Evolutionary conservation across 2,329 filamentous ascomycete genomes (phyloP).

Genomic region (Myriangium duriaei): DNA sequence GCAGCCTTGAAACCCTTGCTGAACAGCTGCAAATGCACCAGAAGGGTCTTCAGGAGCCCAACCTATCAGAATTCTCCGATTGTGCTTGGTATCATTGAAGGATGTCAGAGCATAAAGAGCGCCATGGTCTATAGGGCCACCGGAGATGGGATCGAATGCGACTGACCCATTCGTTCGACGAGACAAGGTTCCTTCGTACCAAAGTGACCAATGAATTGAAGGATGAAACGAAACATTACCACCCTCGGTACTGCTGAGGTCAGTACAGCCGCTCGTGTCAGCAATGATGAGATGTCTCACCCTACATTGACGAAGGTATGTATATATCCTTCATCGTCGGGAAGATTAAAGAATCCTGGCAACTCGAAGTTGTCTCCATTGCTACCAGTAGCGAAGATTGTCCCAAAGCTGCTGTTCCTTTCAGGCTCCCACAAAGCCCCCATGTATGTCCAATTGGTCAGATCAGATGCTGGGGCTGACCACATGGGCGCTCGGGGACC

Average conservation of each 20-base stretch:
- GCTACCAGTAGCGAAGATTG: slow-evolving; percentile 30
- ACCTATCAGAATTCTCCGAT: slow-evolving; percentile 35
- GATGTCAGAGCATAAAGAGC: slow-evolving; percentile 33
- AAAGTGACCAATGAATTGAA: slow-evolving; percentile 32
- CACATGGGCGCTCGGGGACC: slow-evolving; percentile 36
- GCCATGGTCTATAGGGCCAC: slow-evolving; percentile 33
- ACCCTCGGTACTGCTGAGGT: slow-evolving; percentile 26
- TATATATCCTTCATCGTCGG: slow-evolving; percentile 29
- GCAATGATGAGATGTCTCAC: background rate
- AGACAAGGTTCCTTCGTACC: slow-evolving; percentile 32
- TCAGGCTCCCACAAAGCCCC: slow-evolving; percentile 35
- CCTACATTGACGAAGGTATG: slow-evolving; percentile 35
- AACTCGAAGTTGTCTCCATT: slow-evolving; percentile 38
- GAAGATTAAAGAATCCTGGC: slow-evolving; percentile 34
- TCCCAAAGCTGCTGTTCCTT: slow-evolving; percentile 29
- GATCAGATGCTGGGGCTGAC: slow-evolving; percentile 30
- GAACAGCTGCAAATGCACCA: slow-evolving; percentile 26
- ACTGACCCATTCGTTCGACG: slow-evolving; percentile 32
- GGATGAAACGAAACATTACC: slow-evolving; percentile 31
- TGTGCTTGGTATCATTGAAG: slow-evolving; percentile 37
- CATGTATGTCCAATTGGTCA: slow-evolving; percentile 36
- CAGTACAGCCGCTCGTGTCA: too few relatives aligned
- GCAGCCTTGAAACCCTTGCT: slow-evolving; percentile 34
- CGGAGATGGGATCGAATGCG: slow-evolving; percentile 31
- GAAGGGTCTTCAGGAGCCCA: slow-evolving; percentile 37